A percentile compares a stretch with the other conserved stretches of the same genome.
Conservation (phyloP, 1,139 yeast species). For the Blastobotrys persicus region DNA sequence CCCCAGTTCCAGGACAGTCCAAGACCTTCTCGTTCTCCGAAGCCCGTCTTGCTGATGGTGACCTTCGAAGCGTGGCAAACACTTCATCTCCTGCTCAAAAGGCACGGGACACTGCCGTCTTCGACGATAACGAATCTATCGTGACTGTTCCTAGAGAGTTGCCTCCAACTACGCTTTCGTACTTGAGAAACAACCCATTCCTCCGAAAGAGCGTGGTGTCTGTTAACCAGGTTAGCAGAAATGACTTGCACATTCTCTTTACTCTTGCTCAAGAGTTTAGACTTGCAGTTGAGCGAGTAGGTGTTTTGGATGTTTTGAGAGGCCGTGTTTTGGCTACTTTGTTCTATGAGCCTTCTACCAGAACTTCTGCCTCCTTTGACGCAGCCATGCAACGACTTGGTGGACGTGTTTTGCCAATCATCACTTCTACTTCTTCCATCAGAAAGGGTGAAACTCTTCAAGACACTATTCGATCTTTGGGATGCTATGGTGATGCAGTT, state of each 20-base stretch:
- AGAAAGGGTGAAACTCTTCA: constrained; percentile 98
- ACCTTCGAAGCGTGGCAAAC: constrained; percentile 7
- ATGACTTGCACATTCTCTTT: constrained; percentile 87
- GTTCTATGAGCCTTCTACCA: constrained; percentile 97
- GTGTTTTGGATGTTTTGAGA: constrained; percentile 83
- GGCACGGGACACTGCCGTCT: constrained; percentile 38
- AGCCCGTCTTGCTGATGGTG: background rate
- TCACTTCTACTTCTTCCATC: constrained; percentile 83
- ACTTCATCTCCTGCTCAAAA: constrained; percentile 19
- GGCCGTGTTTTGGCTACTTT: constrained; percentile 92
- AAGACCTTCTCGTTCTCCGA: constrained; percentile 12
- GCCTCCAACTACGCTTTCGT: constrained; percentile 66
- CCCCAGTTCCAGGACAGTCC: constrained; percentile 13
- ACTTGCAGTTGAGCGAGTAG: constrained; percentile 93
- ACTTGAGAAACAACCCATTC: constrained; percentile 86
- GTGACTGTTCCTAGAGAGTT: constrained; percentile 47
- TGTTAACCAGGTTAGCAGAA: constrained; percentile 80
- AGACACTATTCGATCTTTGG: constrained; percentile 92
- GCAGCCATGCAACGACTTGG: constrained; percentile 99
- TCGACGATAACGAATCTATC: constrained; percentile 41
- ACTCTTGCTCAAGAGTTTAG: constrained; percentile 98
- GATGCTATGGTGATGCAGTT: constrained; percentile 95
- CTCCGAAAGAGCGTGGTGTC: constrained; percentile 83
- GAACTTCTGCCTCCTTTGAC: constrained; percentile 94
- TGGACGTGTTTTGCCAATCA: constrained; percentile 90